Evolutionary conservation across 2,329 filamentous ascomycete species (phyloP).

Genomic region (Xylaria arbuscula): DNA sequence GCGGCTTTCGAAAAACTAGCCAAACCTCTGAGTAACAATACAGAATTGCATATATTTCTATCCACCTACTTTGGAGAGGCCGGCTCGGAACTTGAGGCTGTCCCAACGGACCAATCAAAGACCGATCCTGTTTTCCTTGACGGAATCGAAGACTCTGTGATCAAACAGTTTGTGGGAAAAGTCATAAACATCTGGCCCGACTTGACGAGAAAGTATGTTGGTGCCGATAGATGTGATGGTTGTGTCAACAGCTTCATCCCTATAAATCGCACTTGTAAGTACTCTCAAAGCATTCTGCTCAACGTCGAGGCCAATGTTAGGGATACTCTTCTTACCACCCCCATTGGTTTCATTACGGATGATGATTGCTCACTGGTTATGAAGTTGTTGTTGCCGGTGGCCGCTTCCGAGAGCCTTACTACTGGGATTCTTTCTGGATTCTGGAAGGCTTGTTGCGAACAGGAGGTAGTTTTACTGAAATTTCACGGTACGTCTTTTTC

Average conservation of each 20-base stretch:
- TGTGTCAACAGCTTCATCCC: constrained; percentile 75
- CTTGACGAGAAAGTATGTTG: constrained; percentile 69
- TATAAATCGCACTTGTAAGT: constrained; percentile 67
- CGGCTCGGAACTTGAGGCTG: constrained; percentile 69
- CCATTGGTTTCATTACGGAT: not conserved
- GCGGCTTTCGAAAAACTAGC: constrained; percentile 68
- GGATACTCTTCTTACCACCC: not conserved
- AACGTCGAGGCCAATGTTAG: no score
- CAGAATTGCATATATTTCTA: constrained; percentile 71
- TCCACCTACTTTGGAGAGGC: constrained; percentile 71
- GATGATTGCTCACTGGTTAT: constrained; percentile 14
- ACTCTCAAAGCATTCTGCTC: not conserved
- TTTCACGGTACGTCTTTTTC: constrained; percentile 57
- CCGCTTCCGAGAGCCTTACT: constrained; percentile 77
- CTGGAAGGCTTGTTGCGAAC: constrained; percentile 73
- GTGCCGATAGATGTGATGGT: constrained; percentile 63
- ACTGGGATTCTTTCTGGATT: constrained; percentile 79
- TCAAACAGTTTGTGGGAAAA: constrained; percentile 69
- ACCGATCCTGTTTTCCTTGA: constrained; percentile 69
- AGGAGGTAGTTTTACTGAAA: constrained; percentile 70
- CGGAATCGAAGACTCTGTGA: constrained; percentile 66
- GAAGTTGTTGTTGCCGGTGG: constrained; percentile 73
- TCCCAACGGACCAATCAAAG: constrained; percentile 62
- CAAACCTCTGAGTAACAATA: constrained; percentile 72
- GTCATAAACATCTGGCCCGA: constrained; percentile 78